Conservation (phyloP, 2,329 filamentous ascomycete species). For the Arthroderma sp. region DNA sequence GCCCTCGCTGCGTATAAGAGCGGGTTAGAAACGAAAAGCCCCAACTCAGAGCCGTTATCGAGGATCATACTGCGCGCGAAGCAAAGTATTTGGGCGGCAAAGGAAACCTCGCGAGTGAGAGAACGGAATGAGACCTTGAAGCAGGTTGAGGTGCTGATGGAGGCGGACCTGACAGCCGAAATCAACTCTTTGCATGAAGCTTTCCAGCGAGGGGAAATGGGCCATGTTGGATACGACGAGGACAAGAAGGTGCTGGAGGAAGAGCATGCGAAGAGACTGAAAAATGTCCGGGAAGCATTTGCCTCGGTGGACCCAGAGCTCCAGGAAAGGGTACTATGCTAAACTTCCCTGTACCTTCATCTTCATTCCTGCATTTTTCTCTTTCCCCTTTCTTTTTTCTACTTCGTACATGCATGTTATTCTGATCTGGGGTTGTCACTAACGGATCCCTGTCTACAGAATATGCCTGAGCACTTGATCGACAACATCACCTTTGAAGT, state of each 20-base stretch:
- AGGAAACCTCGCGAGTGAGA: constrained; percentile 43
- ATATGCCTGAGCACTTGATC: constrained; percentile 39
- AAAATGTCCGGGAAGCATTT: constrained; percentile 35
- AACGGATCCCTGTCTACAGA: constrained; percentile 18
- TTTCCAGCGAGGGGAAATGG: constrained; percentile 33
- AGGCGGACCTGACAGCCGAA: constrained; percentile 29
- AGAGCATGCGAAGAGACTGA: constrained; percentile 37
- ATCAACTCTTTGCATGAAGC: constrained; percentile 26
- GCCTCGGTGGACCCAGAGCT: constrained; percentile 32
- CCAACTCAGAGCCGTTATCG: constrained; percentile 59
- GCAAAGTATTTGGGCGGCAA: constrained; percentile 71
- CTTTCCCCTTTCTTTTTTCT: neutral
- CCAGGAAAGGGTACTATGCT: constrained; percentile 33
- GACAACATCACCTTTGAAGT: constrained; percentile 40
- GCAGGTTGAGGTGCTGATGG: constrained; percentile 31
- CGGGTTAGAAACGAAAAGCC: constrained; percentile 52
- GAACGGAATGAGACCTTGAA: constrained; percentile 35
- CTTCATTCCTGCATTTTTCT: neutral
- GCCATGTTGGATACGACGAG: constrained; percentile 57
- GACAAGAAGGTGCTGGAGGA: constrained; percentile 46
- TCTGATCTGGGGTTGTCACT: neutral
- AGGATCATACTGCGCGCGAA: constrained; percentile 66
- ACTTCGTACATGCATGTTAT: neutral
- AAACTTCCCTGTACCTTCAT: neutral
- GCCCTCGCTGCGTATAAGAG: constrained; percentile 62